Evolutionary conservation across 192 early-diverging fungal species (phyloP).

Genomic region (Gonapodya prolifera): DNA sequence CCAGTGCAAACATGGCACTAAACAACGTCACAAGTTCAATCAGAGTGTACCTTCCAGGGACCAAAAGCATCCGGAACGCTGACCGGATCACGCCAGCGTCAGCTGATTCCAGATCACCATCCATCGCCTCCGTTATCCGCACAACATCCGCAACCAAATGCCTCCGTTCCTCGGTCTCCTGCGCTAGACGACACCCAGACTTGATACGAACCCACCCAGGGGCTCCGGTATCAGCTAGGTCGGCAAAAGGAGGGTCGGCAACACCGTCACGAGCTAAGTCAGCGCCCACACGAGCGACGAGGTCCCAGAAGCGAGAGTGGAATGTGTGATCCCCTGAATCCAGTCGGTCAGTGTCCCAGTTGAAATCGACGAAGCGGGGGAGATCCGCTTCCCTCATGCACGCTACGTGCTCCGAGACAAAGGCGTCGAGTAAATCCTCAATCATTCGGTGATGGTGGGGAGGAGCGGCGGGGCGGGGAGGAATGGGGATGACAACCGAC

Average conservation of each 20-base stretch:
- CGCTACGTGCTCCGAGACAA: not conserved
- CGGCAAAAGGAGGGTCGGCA: not conserved
- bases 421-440: not conserved
- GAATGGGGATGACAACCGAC: too few species aligned
- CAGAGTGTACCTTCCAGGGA: not conserved
- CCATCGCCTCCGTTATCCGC: not conserved
- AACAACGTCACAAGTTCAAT: not conserved
- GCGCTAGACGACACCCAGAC: not conserved
- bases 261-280: not conserved
- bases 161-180: not conserved
- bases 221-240: not conserved
- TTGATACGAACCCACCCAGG: not conserved
- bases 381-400: not conserved
- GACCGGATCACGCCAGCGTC: not conserved
- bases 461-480: too few species aligned
- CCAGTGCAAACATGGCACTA: not conserved
- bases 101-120: not conserved
- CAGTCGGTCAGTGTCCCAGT: not conserved
- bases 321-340: not conserved
- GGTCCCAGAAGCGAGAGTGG: not conserved
- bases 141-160: not conserved
- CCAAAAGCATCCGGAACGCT: not conserved
- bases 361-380: not conserved
- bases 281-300: not conserved
- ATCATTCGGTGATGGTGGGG: too few species aligned